phyloP scores from a whole-genome alignment of 1,139 yeast species.

The Lodderomyces parapsilosis region DNA sequence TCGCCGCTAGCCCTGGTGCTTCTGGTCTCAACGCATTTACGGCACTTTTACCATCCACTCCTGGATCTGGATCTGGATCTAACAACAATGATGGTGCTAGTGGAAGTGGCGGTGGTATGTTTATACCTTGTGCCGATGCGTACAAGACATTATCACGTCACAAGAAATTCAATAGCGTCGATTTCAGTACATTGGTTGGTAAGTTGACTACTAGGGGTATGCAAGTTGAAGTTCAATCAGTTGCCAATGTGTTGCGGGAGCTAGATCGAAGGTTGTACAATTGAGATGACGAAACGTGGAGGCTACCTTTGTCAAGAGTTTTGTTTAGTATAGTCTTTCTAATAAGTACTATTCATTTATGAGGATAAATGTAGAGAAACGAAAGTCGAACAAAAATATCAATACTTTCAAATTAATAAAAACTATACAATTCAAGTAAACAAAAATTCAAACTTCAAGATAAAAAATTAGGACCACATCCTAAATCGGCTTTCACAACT shows the following conservation, averaged over 20 bases:
- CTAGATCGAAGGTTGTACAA: slow-evolving; percentile 67
- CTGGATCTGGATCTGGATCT: slow-evolving; percentile 9
- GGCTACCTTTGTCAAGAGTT: no score
- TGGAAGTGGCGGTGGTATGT: slow-evolving; percentile 32
- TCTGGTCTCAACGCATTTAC: neutral
- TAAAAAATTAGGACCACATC: neutral
- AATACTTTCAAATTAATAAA: no score
- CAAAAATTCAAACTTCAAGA: neutral
- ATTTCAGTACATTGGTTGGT: slow-evolving; percentile 71
- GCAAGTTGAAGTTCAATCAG: slow-evolving; percentile 86
- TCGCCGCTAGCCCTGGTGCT: slow-evolving; percentile 9
- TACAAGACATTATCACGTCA: slow-evolving; percentile 82
- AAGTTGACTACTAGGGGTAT: slow-evolving; percentile 77
- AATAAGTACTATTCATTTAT: neutral
- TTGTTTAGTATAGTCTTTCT: no score
- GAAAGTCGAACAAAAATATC: no score
- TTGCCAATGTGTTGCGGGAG: slow-evolving; percentile 78
- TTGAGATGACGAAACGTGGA: no score
- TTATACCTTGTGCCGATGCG: slow-evolving; percentile 86
- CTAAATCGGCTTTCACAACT: no score
- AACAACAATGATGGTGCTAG: neutral
- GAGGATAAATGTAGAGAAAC: no score
- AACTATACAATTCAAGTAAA: neutral
- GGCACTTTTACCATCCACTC: slow-evolving; percentile 6
- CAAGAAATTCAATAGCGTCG: slow-evolving; percentile 69